Conservation (phyloP, 352 stramenopile species). For the Aphanomyces stellatus region DNA sequence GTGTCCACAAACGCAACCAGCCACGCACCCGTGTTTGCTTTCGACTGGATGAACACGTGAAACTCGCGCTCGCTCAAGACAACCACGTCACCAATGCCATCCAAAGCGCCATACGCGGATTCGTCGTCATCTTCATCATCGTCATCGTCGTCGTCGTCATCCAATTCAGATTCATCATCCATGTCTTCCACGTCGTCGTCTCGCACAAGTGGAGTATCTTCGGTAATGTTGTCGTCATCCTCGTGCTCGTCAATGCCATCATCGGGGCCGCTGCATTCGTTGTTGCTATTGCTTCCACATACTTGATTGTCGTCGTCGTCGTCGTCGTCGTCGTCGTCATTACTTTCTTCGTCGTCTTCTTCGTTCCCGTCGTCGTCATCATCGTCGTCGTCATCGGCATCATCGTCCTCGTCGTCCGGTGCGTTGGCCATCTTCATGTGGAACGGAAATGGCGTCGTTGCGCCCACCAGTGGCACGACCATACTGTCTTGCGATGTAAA, state of each 20-base stretch:
- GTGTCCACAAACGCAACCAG: background rate
- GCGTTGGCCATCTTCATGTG: background rate
- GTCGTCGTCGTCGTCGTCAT: background rate
- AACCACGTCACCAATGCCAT: background rate
- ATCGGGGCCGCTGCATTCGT: background rate
- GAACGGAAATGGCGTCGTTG: background rate
- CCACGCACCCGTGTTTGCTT: background rate
- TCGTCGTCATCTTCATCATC: background rate
- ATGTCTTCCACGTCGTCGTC: background rate
- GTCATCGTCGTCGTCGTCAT: background rate
- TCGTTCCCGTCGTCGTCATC: background rate
- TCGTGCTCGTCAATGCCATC: background rate
- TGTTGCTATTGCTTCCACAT: too few species aligned
- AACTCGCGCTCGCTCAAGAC: background rate
- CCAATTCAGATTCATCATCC: background rate
- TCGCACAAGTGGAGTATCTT: too few species aligned
- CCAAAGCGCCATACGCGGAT: background rate
- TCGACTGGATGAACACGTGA: background rate
- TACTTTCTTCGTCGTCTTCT: background rate
- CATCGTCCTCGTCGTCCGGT: background rate
- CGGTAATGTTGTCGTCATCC: background rate
- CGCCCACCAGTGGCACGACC: background rate
- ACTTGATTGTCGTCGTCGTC: background rate
- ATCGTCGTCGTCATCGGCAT: background rate
- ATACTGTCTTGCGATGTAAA: constrained; percentile 13